Evolutionary conservation across 1,284 basidiomycete genomes (phyloP).

Genomic region (Boletus sp.): DNA sequence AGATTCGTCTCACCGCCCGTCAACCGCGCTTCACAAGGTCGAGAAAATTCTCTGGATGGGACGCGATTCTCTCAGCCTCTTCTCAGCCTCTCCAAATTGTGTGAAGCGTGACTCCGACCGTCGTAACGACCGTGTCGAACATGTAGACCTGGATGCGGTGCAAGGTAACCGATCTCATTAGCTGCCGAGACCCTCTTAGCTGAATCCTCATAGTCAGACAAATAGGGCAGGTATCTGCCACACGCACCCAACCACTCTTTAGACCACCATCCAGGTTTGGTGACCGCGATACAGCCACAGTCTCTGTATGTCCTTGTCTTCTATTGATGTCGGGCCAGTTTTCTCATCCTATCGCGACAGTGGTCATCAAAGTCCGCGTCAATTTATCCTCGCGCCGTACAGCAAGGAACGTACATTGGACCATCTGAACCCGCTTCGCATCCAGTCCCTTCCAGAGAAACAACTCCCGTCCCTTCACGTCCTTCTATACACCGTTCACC

Average conservation of each 20-base stretch:
- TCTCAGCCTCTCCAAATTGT: constrained; percentile 21
- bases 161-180: constrained; percentile 25
- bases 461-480: constrained; percentile 53
- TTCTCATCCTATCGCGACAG: constrained; percentile 28
- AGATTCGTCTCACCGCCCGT: constrained; percentile 23
- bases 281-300: constrained; percentile 33
- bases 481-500: constrained; percentile 37
- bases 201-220: constrained; percentile 25
- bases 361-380: constrained; percentile 19
- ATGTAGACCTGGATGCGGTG: constrained; percentile 26
- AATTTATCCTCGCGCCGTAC: constrained; percentile 8
- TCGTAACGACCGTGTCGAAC: constrained; percentile 22
- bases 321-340: constrained; percentile 5
- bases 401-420: background rate
- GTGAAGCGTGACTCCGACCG: constrained; percentile 27
- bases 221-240: constrained; percentile 18
- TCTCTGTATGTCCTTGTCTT: constrained; percentile 15
- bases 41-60: constrained; percentile 43
- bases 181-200: background rate
- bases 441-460: constrained; percentile 44
- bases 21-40: constrained; percentile 37
- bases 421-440: constrained; percentile 18
- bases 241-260: constrained; percentile 10
- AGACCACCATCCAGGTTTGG: constrained; percentile 20
- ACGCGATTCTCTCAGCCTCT: constrained; percentile 35